These are phyloP conservation scores for Microglena sp. DNA, from an alignment of 139 green algal species.

Conservation along the genomic window DNA sequence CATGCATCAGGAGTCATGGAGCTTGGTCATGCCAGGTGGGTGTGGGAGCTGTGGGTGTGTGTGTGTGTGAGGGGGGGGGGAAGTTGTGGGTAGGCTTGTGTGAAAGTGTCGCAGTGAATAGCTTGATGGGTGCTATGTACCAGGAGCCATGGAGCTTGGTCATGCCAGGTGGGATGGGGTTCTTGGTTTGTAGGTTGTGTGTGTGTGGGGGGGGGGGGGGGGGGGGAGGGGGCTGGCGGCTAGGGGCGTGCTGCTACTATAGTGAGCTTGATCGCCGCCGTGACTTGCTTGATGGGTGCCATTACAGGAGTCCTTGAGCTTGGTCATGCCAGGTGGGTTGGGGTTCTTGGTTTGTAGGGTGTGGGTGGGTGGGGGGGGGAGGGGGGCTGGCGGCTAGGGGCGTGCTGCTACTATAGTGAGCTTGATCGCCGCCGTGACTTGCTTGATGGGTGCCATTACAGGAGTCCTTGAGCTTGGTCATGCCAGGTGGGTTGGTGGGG, in stretches of 20 bases:
- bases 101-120: conserved; percentile 49
- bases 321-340: conserved; percentile 60
- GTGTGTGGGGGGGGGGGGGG: too few species aligned
- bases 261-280: conserved; percentile 40
- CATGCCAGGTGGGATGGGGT: conserved; percentile 68
- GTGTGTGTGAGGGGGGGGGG: too few species aligned
- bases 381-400: too few species aligned
- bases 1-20: conserved; percentile 66
- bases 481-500: too few species aligned
- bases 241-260: conserved; percentile 21
- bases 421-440: conserved; percentile 48
- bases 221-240: too few species aligned
- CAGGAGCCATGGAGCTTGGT: conserved; percentile 59
- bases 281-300: conserved; percentile 52
- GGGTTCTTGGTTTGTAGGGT: too few species aligned
- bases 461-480: conserved; percentile 52
- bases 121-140: conserved; percentile 49
- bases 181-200: too few species aligned
- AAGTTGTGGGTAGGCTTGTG: too few species aligned
- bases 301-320: conserved; percentile 59
- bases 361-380: too few species aligned
- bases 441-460: conserved; percentile 51
- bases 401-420: too few species aligned
- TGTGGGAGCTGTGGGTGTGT: too few species aligned
- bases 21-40: conserved; percentile 54